Evolutionary conservation across 805 yeast species (phyloP).

Genomic region (Scheffersomyces ergatensis): DNA sequence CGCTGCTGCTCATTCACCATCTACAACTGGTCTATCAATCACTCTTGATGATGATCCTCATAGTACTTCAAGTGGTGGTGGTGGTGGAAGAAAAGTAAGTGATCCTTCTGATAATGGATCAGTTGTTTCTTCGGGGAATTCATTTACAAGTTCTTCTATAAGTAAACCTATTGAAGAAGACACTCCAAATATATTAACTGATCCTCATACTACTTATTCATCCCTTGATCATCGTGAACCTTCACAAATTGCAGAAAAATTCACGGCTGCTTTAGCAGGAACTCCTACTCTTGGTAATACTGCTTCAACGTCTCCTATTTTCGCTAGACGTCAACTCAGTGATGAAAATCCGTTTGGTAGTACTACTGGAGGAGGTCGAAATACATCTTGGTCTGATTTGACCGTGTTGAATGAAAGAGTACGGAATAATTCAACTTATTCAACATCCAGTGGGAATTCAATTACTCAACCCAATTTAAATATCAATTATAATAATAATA

Average conservation of each 20-base stretch:
- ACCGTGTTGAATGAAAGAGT: neutral
- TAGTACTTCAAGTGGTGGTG: neutral
- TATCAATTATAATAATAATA: conserved; percentile 5
- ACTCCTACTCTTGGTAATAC: neutral
- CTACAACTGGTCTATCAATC: neutral
- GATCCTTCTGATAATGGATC: neutral
- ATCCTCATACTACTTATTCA: neutral
- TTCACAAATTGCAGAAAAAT: neutral
- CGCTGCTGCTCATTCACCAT: neutral
- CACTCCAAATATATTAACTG: neutral
- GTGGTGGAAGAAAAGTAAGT: neutral
- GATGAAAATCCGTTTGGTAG: too few species aligned
- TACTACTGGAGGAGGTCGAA: too few species aligned
- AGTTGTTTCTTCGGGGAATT: neutral
- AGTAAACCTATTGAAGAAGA: neutral
- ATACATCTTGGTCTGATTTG: neutral
- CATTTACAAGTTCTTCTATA: neutral
- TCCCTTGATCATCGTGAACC: neutral
- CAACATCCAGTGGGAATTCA: neutral
- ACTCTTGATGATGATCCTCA: too few species aligned
- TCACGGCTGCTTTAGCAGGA: neutral
- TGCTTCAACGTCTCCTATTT: neutral
- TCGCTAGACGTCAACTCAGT: neutral
- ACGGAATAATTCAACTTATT: neutral
- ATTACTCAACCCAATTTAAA: neutral